These are phyloP conservation scores for Acer negundo DNA, from an alignment of 345 rosid species.

Conservation along the genomic window DNA sequence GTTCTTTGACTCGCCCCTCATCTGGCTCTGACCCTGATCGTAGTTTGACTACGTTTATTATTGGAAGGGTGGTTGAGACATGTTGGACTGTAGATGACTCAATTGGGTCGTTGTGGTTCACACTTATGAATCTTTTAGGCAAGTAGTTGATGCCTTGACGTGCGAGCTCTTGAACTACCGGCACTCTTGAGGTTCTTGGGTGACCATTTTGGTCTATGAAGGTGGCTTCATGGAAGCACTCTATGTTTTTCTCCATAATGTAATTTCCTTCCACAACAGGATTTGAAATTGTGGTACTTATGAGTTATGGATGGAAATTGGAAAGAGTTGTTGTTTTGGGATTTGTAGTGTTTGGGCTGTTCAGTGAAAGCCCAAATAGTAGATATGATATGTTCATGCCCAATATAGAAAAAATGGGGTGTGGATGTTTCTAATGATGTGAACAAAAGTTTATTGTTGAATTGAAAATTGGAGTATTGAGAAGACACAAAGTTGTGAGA, in stretches of 20 bases:
- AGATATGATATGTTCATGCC: too few species aligned
- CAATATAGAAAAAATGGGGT: too few species aligned
- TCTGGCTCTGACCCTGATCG: neutral
- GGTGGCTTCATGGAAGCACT: slow-evolving; percentile 12
- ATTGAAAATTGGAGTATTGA: too few species aligned
- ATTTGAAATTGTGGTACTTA: neutral
- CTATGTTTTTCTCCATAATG: neutral
- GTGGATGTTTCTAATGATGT: too few species aligned
- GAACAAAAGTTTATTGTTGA: too few species aligned
- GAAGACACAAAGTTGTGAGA: too few species aligned
- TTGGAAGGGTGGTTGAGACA: neutral
- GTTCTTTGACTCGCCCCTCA: slow-evolving; percentile 19
- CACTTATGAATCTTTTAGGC: slow-evolving; percentile 8
- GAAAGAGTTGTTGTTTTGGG: too few species aligned
- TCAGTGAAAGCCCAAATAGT: too few species aligned
- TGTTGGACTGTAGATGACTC: neutral
- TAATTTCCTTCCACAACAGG: neutral
- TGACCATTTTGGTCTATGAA: slow-evolving; percentile 4
- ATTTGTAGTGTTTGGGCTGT: too few species aligned
- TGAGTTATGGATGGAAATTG: too few species aligned
- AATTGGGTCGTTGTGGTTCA: neutral
- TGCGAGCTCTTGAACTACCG: slow-evolving; percentile 25
- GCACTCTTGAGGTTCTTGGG: slow-evolving; percentile 11
- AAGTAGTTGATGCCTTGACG: slow-evolving; percentile 6
- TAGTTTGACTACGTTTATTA: neutral